Evolutionary conservation across 2,329 filamentous ascomycete species (phyloP), one percentile per base, ranked within the genome.

Genomic region (Scedosporium aurantiacum): DNA sequence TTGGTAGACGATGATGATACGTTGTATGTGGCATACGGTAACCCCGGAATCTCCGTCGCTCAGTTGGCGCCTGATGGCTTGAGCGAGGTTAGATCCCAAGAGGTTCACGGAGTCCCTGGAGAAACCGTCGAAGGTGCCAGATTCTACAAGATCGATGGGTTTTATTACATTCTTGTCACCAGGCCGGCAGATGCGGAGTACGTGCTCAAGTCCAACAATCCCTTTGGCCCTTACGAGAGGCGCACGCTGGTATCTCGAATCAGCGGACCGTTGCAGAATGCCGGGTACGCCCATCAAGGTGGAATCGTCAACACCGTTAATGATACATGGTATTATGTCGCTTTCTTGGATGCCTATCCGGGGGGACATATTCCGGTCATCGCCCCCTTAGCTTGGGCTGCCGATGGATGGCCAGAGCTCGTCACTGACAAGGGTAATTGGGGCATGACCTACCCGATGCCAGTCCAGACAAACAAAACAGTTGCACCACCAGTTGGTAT

Each of bases 1-100:
- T 68, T 85, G n/a, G 76, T 85, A 40, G 82, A 85, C 58, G 79
- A 82, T 25, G 76, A 84, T 37, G 82, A 84, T 62, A 80, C 76
- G 0, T 80, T 84, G 74, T 85, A 84, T 59, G 77, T 85, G 0
- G 79, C 76, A 0, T 83, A 82, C 65, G 82, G 81, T 4, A 77
- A 74, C 56, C 75, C 70, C 0, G 72, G 78, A 2, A 75, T 85
- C 59, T 71, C 64, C 7, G 75, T 85, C 1, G 78, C 82, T 1
- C 75, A 82, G 65, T 72, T 86, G 2, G 76, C 75, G 16, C 63
- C 68, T 0, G 78, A 84, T 27, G 58, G 60, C 1, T 69, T 79
- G 0, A 73, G 70, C 28, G 69, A 80, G 58, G 75, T 78, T 10
- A 74, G 72, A 52, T 72, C 72, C 0, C 71, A 80, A 62, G 64